phyloP scores from a whole-genome alignment of 257 asterid species.

The Przewalskia tangutica region DNA sequence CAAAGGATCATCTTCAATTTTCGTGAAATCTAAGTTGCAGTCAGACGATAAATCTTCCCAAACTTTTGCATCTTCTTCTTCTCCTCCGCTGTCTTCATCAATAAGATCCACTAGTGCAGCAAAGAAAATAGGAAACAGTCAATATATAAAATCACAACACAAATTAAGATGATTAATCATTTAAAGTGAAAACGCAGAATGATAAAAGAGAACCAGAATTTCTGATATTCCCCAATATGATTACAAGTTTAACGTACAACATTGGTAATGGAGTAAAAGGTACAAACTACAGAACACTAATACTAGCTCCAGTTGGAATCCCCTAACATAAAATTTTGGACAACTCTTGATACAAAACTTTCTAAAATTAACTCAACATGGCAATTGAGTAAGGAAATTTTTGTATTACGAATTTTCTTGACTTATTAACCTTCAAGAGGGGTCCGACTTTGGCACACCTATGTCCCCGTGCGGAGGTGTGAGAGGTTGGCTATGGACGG shows the following conservation, averaged over 20 bases:
- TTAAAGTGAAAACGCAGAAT: not conserved
- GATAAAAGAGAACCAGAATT: not conserved
- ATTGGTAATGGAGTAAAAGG: not conserved
- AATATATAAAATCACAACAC: not conserved
- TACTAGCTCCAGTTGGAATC: not conserved
- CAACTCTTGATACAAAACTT: not conserved
- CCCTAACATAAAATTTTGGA: not conserved
- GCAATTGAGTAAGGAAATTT: not conserved
- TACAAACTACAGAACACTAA: not conserved
- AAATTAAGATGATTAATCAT: not conserved
- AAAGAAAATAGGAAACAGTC: not conserved
- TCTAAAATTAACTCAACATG: not conserved
- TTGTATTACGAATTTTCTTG: not conserved
- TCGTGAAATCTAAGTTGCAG: slow-evolving; percentile 7
- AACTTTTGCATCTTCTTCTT: slow-evolving; percentile 21
- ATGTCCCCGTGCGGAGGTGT: too few species aligned
- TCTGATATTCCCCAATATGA: not conserved
- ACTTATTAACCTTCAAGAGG: not conserved
- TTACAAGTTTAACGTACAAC: not conserved
- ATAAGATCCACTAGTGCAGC: slow-evolving; percentile 2
- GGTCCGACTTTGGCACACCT: not conserved
- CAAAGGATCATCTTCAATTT: slow-evolving; percentile 49
- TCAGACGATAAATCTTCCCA: slow-evolving; percentile 26
- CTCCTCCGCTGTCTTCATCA: slow-evolving; percentile 51
- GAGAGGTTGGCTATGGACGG: too few species aligned